Evolutionary conservation across 768 basidiomycete genomes (phyloP).

Genomic region (Tulasnella sp.): DNA sequence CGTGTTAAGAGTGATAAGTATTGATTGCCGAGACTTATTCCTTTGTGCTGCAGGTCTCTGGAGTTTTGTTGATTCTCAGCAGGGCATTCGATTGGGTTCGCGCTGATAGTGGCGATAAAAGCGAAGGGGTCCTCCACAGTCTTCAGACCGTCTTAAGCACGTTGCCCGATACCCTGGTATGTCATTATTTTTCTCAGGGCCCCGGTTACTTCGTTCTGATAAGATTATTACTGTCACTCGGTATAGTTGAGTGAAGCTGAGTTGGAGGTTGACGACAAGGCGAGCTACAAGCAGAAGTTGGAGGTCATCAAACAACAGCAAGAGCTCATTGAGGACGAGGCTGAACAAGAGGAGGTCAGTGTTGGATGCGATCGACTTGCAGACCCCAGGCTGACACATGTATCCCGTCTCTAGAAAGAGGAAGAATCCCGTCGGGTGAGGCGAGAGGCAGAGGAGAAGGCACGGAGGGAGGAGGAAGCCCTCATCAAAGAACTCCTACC

Average conservation of each 20-base stretch:
- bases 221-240: too few relatives aligned
- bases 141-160: conserved; percentile 86
- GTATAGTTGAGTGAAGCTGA: conserved; percentile 95
- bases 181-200: conserved; percentile 24
- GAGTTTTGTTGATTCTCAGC: conserved; percentile 86
- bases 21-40: background rate
- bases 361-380: background rate
- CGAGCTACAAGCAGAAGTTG: conserved; percentile 95
- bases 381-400: too few relatives aligned
- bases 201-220: background rate
- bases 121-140: conserved; percentile 72
- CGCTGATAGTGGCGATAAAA: conserved; percentile 50
- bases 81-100: conserved; percentile 90
- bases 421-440: conserved; percentile 81
- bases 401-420: conserved; percentile 51
- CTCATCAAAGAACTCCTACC: conserved; percentile 76
- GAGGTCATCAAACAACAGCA: conserved; percentile 97
- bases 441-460: conserved; percentile 63
- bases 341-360: conserved; percentile 79
- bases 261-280: conserved; percentile 87
- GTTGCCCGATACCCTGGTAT: conserved; percentile 85
- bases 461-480: conserved; percentile 49
- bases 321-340: conserved; percentile 98
- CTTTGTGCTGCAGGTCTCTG: conserved; percentile 47
- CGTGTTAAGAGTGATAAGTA: too few relatives aligned